These are phyloP conservation scores for Basipetospora chlamydospora DNA, from an alignment of 2,329 filamentous ascomycete species.

Conservation along the genomic window DNA sequence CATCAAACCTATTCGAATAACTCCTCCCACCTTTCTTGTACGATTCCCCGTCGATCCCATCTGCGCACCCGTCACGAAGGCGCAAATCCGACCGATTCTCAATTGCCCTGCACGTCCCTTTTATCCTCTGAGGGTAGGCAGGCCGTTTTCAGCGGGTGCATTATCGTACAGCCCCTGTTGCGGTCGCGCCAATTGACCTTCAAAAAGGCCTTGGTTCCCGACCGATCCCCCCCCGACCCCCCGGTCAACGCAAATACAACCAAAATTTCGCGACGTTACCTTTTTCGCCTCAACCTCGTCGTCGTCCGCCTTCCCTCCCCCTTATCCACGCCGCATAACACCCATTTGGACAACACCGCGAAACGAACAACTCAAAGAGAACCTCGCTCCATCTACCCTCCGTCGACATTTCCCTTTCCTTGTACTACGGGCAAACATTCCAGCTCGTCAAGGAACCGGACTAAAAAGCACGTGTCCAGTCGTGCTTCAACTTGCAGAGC, in stretches of 20 bases:
- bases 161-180: constrained; percentile 1
- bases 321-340: not conserved
- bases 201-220: not conserved
- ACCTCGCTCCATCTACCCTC: not conserved
- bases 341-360: not conserved
- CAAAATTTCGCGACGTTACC: constrained; percentile 5
- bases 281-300: not conserved
- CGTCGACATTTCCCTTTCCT: not conserved
- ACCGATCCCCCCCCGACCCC: too few relatives aligned
- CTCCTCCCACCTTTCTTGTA: too few relatives aligned
- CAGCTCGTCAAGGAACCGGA: too few relatives aligned
- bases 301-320: not conserved
- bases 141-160: constrained; percentile 1
- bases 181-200: constrained; percentile 5
- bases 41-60: too few relatives aligned
- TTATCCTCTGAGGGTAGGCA: constrained; percentile 1
- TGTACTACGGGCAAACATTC: too few relatives aligned
- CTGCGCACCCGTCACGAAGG: too few relatives aligned
- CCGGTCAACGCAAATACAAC: not conserved
- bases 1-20: too few relatives aligned
- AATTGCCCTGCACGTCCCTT: constrained; percentile 3
- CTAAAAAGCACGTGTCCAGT: too few relatives aligned
- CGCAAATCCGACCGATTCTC: too few relatives aligned
- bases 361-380: not conserved
- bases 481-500: too few relatives aligned